Evolutionary conservation across 495 filamentous ascomycete species (phyloP), one percentile per base, ranked within the genome.

Genomic region (Penicillium silybi): DNA sequence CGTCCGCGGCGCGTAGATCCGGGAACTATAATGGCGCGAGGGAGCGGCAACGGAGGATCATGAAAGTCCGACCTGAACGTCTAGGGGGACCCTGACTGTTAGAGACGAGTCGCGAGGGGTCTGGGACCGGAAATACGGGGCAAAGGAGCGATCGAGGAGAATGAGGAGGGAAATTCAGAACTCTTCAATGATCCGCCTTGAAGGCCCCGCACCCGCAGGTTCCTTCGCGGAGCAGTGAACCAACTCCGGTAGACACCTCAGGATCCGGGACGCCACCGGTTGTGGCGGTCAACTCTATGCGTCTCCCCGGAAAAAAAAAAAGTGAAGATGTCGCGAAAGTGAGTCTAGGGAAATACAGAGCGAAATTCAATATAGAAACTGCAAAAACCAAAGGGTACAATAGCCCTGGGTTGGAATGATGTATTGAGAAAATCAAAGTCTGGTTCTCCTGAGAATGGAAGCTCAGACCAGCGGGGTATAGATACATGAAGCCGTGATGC

Each of bases 151-250:
- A 56, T 46, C 52, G 54, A 59, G 29, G 29, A 47, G 17, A 29
- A 52, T 48, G 52, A 52, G 22, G 48, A 53, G 53, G 50, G 47
- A 53, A 42, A 44, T 48, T 20, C 37, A 39, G 26, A 37, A 32
- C 39, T 53, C 50, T 61, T 48, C 18, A 49, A 56, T 47, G 37
- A 47, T 51, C 41, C 38, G 38, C 22, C 25, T 51, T 43, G 27
- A 48, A 39, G 56, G 65, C 65, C 67, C 67, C 69, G 66, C 69
- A 56, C 56, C 60, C 58, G 61, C 59, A 44, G 57, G 22, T 52
- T 53, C 46, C 40, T 48, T 58, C 67, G 69, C 67, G 67, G 69
- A 72, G 67, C n/a, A 39, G 44, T 1, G 42, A 48, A 6, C 32
- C 44, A 53, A 46, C 67, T 72, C 69, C 69, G 59, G 55, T 44